A percentile compares a stretch with the other conserved stretches of the same genome.
Conservation (phyloP, 371 early-diverging fungal genomes). For the Mortierella polycephala region DNA sequence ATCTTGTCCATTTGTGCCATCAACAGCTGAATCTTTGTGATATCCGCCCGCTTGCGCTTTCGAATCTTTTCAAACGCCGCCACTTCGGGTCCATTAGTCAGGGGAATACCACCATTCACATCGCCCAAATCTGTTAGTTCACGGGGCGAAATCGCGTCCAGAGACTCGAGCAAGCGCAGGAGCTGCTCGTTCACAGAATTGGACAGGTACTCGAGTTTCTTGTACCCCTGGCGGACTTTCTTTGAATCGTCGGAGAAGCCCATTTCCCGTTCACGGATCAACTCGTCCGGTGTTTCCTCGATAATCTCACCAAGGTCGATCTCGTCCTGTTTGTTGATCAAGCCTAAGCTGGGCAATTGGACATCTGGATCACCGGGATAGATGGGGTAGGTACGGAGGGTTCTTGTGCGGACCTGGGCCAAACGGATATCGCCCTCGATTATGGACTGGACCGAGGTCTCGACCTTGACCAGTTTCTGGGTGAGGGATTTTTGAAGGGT, state of each 20-base stretch:
- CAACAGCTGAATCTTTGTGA: slow-evolving; percentile 31
- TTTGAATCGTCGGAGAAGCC: slow-evolving; percentile 28
- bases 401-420: slow-evolving; percentile 32
- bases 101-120: slow-evolving; percentile 25
- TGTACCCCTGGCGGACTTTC: slow-evolving; percentile 45
- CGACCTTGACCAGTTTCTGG: slow-evolving; percentile 24
- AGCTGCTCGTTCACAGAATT: slow-evolving; percentile 37
- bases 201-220: slow-evolving; percentile 36
- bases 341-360: slow-evolving; percentile 20
- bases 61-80: slow-evolving; percentile 48
- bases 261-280: slow-evolving; percentile 29
- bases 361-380: slow-evolving; percentile 29
- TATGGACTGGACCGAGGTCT: slow-evolving; percentile 19
- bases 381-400: slow-evolving; percentile 28
- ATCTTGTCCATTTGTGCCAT: slow-evolving; percentile 44
- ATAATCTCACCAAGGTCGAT: slow-evolving; percentile 17
- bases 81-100: slow-evolving; percentile 27
- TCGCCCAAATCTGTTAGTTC: slow-evolving; percentile 48
- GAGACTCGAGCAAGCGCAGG: slow-evolving; percentile 30
- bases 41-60: slow-evolving; percentile 33
- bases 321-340: slow-evolving; percentile 29
- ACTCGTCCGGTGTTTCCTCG: slow-evolving; percentile 41
- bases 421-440: slow-evolving; percentile 39
- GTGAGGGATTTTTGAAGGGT: slow-evolving; percentile 23
- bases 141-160: slow-evolving; percentile 40